These are phyloP conservation scores for Pyrrhoderma lamaoense DNA, from an alignment of 1,284 basidiomycete species.

Conservation along the genomic window DNA sequence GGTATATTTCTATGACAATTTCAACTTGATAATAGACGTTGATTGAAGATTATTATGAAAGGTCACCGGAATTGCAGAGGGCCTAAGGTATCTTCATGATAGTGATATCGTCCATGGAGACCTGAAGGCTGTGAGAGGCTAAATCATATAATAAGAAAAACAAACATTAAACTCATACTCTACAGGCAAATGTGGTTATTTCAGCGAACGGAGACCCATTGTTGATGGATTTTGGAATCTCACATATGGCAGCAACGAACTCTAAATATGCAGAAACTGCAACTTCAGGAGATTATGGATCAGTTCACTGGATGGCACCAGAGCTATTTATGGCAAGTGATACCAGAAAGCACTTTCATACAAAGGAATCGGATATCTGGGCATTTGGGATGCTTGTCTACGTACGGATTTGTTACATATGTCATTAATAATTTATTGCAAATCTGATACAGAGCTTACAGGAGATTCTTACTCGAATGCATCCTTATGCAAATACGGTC, in stretches of 20 bases:
- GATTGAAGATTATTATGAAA: no score
- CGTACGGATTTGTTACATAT: not conserved
- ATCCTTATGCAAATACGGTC: no score
- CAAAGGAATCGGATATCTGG: slow-evolving; percentile 1
- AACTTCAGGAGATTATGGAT: not conserved
- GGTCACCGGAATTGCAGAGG: not conserved
- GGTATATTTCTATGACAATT: not conserved
- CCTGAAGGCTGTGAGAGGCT: slow-evolving; percentile 1
- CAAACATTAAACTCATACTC: not conserved
- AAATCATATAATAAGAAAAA: not conserved
- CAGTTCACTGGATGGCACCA: not conserved
- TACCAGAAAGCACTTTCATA: not conserved
- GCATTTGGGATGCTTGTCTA: not conserved
- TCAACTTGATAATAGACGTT: no score
- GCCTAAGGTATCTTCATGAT: not conserved
- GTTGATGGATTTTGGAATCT: slow-evolving; percentile 9
- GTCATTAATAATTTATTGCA: not conserved
- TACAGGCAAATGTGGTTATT: slow-evolving; percentile 1
- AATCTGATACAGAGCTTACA: no score
- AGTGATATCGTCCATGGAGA: not conserved
- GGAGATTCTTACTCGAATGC: not conserved
- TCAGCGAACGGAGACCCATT: not conserved
- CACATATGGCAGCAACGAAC: not conserved
- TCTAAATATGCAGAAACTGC: not conserved
- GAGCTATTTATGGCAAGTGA: not conserved